phyloP scores from a whole-genome alignment of 371 early-diverging fungal species.

The Blakeslea trispora region DNA sequence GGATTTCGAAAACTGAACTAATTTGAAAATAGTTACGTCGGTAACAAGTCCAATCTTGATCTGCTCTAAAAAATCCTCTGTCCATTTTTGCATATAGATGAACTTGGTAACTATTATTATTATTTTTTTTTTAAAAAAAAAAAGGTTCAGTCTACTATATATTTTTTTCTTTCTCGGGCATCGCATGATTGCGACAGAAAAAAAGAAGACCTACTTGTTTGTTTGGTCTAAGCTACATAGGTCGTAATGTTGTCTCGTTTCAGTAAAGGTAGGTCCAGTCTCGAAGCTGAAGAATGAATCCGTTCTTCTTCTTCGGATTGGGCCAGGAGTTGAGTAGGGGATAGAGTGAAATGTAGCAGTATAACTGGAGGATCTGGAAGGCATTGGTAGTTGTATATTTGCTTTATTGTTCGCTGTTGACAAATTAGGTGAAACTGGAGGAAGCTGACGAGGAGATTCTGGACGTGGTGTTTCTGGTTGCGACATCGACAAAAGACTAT shows the following conservation, averaged over 20 bases:
- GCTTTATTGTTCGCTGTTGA: constrained; percentile 1
- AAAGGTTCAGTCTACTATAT: constrained; percentile 16
- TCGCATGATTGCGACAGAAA: too few species aligned
- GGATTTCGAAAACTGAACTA: constrained; percentile 61
- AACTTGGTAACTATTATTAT: constrained; percentile 36
- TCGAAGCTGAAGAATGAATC: constrained; percentile 40
- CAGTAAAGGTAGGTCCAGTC: constrained; percentile 39
- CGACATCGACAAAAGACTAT: constrained; percentile 19
- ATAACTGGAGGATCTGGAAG: constrained; percentile 33
- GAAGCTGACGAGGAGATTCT: constrained; percentile 1
- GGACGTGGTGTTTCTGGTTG: constrained; percentile 24
- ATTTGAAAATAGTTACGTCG: constrained; percentile 88
- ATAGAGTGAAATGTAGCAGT: constrained; percentile 30
- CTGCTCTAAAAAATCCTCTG: constrained; percentile 71
- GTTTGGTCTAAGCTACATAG: constrained; percentile 55
- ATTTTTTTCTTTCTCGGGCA: constrained; percentile 15
- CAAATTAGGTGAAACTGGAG: constrained; percentile 24
- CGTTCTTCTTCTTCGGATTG: constrained; percentile 44
- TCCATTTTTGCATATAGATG: constrained; percentile 62
- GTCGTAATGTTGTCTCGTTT: constrained; percentile 55
- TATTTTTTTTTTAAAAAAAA: constrained; percentile 5
- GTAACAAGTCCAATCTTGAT: constrained; percentile 86
- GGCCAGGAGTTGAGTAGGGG: constrained; percentile 29
- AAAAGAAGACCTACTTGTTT: constrained; percentile 42
- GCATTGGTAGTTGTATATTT: constrained; percentile 21